A percentile compares a stretch with the other conserved stretches of the same genome.
phyloP scores from a whole-genome alignment of 2,329 filamentous ascomycete species.

The Cadophora sp. region DNA sequence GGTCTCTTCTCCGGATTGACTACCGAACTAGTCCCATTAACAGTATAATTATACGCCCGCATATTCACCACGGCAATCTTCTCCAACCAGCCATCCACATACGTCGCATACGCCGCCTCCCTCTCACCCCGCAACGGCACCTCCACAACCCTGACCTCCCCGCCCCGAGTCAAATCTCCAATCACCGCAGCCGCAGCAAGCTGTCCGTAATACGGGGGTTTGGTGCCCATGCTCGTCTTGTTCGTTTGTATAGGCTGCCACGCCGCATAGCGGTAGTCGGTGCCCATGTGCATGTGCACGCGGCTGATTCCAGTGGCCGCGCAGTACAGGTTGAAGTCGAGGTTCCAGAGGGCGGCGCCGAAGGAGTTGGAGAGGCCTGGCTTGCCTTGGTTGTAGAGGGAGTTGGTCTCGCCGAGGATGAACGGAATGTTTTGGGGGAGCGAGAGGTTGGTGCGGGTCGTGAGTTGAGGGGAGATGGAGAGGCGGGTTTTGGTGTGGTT shows the following conservation, averaged over 20 bases:
- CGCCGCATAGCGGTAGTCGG: slow-evolving; percentile 64
- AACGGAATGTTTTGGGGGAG: slow-evolving; percentile 39
- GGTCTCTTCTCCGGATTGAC: slow-evolving; percentile 44
- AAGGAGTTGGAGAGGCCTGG: slow-evolving; percentile 69
- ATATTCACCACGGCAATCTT: slow-evolving; percentile 64
- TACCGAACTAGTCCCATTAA: slow-evolving; percentile 46
- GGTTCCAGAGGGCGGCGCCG: slow-evolving; percentile 68
- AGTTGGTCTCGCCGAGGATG: slow-evolving; percentile 58
- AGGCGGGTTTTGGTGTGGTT: slow-evolving; percentile 62
- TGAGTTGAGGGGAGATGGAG: slow-evolving; percentile 52
- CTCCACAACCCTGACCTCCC: slow-evolving; percentile 53
- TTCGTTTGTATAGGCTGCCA: slow-evolving; percentile 65
- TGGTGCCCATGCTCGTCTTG: slow-evolving; percentile 59
- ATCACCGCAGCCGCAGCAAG: slow-evolving; percentile 64
- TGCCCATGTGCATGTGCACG: slow-evolving; percentile 70
- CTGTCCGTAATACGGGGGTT: slow-evolving; percentile 69
- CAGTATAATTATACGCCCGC: slow-evolving; percentile 63
- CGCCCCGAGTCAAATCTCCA: slow-evolving; percentile 48
- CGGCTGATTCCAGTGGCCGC: slow-evolving; percentile 62
- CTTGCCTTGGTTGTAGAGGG: slow-evolving; percentile 65
- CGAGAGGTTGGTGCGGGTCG: slow-evolving; percentile 43
- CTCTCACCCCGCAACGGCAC: slow-evolving; percentile 48
- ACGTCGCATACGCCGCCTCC: slow-evolving; percentile 63
- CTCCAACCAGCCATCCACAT: slow-evolving; percentile 51
- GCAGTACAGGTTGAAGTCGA: slow-evolving; percentile 67